Evolutionary conservation across 192 early-diverging fungal genomes (phyloP).

Genomic region (Rhizophlyctis rosea): DNA sequence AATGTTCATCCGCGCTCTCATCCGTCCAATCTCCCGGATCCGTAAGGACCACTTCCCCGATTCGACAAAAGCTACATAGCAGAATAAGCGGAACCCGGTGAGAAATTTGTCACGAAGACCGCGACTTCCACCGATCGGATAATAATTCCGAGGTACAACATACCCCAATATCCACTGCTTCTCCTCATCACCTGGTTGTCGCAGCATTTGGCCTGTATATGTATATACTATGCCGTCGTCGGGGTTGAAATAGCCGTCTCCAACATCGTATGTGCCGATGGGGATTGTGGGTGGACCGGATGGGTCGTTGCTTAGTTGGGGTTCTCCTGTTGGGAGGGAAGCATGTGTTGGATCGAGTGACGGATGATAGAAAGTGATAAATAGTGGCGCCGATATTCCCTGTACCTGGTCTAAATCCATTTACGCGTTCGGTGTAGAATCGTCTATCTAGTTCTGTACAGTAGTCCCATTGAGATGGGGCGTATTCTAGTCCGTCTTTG

Average conservation of each 20-base stretch:
- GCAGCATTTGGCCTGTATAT: slow-evolving; percentile 21
- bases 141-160: too few species aligned
- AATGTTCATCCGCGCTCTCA: too few species aligned
- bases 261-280: slow-evolving; percentile 23
- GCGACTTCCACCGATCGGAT: too few species aligned
- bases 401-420: slow-evolving; percentile 42
- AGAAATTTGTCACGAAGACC: too few species aligned
- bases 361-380: too few species aligned
- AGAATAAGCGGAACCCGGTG: too few species aligned
- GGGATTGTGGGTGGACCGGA: slow-evolving; percentile 22
- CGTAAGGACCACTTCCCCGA: too few species aligned
- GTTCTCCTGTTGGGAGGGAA: slow-evolving; percentile 17
- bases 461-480: slow-evolving; percentile 50
- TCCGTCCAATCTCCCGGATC: too few species aligned
- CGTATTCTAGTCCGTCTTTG: slow-evolving; percentile 50
- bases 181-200: slow-evolving; percentile 30
- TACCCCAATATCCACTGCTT: slow-evolving; percentile 33
- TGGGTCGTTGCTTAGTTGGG: slow-evolving; percentile 34
- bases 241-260: slow-evolving; percentile 38
- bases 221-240: slow-evolving; percentile 11
- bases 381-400: not conserved
- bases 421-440: slow-evolving; percentile 49
- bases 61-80: too few species aligned
- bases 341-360: slow-evolving; percentile 5
- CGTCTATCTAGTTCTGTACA: slow-evolving; percentile 50